Conservation (phyloP, 306 rosid genomes). For the Sindora glabra region DNA sequence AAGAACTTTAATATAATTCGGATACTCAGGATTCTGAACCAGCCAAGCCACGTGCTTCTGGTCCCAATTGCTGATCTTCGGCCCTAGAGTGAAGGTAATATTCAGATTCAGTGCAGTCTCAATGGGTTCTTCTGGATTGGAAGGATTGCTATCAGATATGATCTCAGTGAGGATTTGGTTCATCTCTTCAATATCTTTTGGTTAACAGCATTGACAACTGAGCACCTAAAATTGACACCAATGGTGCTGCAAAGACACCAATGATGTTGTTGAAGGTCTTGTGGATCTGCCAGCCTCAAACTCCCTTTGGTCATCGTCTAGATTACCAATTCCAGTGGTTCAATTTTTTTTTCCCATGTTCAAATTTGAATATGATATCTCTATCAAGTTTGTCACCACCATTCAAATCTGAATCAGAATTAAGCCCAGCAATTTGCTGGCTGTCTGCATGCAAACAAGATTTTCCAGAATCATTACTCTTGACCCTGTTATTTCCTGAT, state of each 20-base stretch:
- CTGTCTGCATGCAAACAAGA: too few species aligned
- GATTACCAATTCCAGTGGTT: too few species aligned
- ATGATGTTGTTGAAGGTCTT: slow-evolving; percentile 88
- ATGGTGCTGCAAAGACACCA: slow-evolving; percentile 94
- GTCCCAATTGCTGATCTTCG: slow-evolving; percentile 70
- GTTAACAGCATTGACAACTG: slow-evolving; percentile 62
- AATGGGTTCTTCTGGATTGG: slow-evolving; percentile 47
- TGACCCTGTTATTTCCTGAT: too few species aligned
- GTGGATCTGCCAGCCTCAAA: slow-evolving; percentile 82
- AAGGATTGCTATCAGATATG: slow-evolving; percentile 78
- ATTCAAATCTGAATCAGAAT: too few species aligned
- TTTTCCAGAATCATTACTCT: too few species aligned
- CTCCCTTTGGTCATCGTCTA: too few species aligned
- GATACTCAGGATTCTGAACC: slow-evolving; percentile 56
- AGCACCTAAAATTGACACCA: slow-evolving; percentile 61
- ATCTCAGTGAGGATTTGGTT: slow-evolving; percentile 89
- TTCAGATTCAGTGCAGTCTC: slow-evolving; percentile 48
- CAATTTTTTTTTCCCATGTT: too few species aligned
- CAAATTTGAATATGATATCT: too few species aligned
- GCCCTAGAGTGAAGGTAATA: slow-evolving; percentile 71
- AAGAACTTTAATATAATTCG: slow-evolving; percentile 50
- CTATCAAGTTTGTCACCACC: too few species aligned
- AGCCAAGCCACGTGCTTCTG: slow-evolving; percentile 55
- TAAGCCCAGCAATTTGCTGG: too few species aligned
- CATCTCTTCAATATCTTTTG: slow-evolving; percentile 72